Base-by-base conservation (phyloP, 2,329 filamentous ascomycete genomes). In the Pseudogymnoascus pannorum region DNA sequence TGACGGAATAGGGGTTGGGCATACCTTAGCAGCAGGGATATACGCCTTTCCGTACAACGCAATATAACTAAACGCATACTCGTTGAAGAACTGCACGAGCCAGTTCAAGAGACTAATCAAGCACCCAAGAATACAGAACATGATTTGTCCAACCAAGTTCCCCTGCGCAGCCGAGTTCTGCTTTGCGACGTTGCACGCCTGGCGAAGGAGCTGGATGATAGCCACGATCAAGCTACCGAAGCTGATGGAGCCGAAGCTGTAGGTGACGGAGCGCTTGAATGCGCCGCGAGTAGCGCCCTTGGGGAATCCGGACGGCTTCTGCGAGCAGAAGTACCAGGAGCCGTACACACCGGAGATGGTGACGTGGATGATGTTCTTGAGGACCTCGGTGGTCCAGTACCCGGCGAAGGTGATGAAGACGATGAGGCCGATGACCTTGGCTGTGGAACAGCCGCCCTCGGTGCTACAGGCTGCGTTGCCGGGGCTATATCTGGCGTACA, bases 341-440 rank as follows among this genome's bases (percentile, higher is more conserved):
- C 91, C 92, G 68, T 96, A 97, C 0, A 96, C 87, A 0, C 93
- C 92, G 0, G 91, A 89, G 62, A 96, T 88, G 22, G 86, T 92
- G 1, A 88, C 88, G 72, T 97, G 92, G 54, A 96, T 90, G 0
- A 90, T 92, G 75, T 96, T 96, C 78, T 97, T 97, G 68, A 97
- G 77, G 82, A 89, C 93, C 73, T 97, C 93, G 1, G 89, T 88
- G 66, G 96, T 87, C 93, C 93, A 97, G 76, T 95, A 97, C 75
- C 87, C 90, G 60, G 92, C 87, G 69, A 97, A 97, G 0, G 92
- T 96, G 67, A 92, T 83, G 72, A 95, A 97, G 16, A 88, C 89
- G 4, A 96, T 78, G 29, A 97, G 76, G 0, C 92, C 92, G 63
- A 92, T 92, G 48, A 97, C 89, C 66, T 87, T 93, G 59, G 79